Evolutionary conservation across 352 stramenopile genomes (phyloP).

Genomic region (Poterioochromonas sp.): DNA sequence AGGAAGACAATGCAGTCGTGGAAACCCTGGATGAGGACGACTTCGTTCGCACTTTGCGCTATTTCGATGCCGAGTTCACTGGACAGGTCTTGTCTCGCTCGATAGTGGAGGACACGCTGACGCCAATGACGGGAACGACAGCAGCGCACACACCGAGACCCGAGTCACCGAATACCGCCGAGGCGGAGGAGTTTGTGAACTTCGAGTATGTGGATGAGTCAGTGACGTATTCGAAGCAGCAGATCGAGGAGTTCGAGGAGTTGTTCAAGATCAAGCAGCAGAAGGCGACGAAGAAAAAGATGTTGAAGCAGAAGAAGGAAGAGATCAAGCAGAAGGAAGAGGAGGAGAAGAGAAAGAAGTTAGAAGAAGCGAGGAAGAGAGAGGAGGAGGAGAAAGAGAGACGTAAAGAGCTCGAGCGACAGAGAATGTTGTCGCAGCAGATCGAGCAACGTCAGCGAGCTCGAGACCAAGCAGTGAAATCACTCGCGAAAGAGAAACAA

Average conservation of each 20-base stretch:
- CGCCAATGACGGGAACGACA: background rate
- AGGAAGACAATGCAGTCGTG: background rate
- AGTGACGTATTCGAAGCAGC: background rate
- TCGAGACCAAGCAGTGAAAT: background rate
- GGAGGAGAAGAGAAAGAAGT: background rate
- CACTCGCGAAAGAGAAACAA: background rate
- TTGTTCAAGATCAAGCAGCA: background rate
- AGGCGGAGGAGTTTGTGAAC: background rate
- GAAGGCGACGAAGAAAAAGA: constrained; percentile 19
- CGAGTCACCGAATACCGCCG: background rate
- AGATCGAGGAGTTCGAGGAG: constrained; percentile 17
- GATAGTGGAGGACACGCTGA: constrained; percentile 19
- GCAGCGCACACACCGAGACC: background rate
- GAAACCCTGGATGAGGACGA: background rate
- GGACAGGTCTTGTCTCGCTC: background rate
- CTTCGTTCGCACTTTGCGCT: background rate
- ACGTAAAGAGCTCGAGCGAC: background rate
- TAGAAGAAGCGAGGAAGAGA: background rate
- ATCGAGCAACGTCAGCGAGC: background rate
- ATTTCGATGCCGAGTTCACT: constrained; percentile 16
- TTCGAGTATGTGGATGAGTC: constrained; percentile 7
- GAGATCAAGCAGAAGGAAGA: background rate
- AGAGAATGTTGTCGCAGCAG: background rate
- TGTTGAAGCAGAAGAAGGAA: constrained; percentile 18
- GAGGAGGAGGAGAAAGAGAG: background rate